phyloP scores from a whole-genome alignment of 1,284 basidiomycete species.

The Laetiporus sulphureus region DNA sequence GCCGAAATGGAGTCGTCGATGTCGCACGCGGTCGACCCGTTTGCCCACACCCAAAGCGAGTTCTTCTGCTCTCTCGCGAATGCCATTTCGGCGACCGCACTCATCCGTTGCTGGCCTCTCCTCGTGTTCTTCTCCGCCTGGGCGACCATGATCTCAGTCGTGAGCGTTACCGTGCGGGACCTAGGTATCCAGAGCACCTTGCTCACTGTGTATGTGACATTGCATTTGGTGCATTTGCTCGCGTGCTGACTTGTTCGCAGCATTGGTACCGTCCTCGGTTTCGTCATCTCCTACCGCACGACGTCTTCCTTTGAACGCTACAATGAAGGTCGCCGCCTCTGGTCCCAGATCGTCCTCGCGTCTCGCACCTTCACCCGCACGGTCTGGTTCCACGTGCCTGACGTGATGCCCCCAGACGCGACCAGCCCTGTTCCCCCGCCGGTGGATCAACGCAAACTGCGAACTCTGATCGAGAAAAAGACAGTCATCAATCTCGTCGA shows the following conservation, averaged over 20 bases:
- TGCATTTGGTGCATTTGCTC: not conserved
- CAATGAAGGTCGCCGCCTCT: conserved; percentile 63
- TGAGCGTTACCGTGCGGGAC: conserved; percentile 40
- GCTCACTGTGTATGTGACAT: conserved; percentile 48
- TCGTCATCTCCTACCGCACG: conserved; percentile 62
- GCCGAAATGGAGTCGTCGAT: conserved; percentile 16
- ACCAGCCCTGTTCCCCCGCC: conserved; percentile 27
- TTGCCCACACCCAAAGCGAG: conserved; percentile 10
- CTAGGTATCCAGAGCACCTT: conserved; percentile 44
- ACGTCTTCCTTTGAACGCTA: conserved; percentile 74
- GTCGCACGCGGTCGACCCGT: conserved; percentile 19
- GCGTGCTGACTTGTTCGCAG: conserved; percentile 23
- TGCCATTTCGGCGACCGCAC: conserved; percentile 51
- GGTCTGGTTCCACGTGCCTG: conserved; percentile 58
- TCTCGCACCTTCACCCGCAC: conserved; percentile 50
- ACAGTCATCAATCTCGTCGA: conserved; percentile 53
- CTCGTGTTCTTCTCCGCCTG: conserved; percentile 55
- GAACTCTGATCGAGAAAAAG: conserved; percentile 63
- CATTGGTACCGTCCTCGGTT: conserved; percentile 59
- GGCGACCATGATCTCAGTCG: conserved; percentile 46
- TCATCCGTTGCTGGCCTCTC: conserved; percentile 65
- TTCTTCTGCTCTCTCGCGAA: conserved; percentile 30
- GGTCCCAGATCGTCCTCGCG: conserved; percentile 62
- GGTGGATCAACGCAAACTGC: conserved; percentile 35
- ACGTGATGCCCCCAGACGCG: conserved; percentile 19